Evolutionary conservation across 495 filamentous ascomycete genomes (phyloP).

Genomic region (Podospora pseudocomata): DNA sequence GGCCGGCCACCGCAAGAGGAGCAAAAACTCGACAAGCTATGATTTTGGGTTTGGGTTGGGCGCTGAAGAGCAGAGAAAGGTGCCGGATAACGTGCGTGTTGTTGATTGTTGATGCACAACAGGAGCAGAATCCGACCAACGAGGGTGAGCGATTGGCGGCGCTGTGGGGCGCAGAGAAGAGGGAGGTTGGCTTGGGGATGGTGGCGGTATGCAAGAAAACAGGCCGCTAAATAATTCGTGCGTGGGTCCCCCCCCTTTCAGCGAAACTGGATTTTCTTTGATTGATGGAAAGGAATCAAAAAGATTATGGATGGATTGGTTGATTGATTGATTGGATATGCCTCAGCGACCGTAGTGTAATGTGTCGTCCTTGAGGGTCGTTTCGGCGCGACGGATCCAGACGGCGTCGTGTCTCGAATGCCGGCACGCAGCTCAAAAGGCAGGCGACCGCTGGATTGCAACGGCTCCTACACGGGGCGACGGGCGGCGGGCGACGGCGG

Average conservation of each 20-base stretch:
- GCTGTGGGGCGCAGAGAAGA: slow-evolving; percentile 29
- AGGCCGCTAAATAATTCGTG: slow-evolving; percentile 6
- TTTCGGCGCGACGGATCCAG: neutral
- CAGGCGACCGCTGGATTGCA: slow-evolving; percentile 12
- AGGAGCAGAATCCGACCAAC: slow-evolving; percentile 13
- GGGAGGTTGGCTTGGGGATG: slow-evolving; percentile 34
- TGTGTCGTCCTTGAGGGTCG: neutral
- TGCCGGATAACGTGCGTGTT: neutral
- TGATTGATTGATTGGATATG: too few relatives aligned
- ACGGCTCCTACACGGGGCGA: slow-evolving; percentile 17
- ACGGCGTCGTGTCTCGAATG: slow-evolving; percentile 19
- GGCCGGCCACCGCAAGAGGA: slow-evolving; percentile 28
- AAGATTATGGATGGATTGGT: too few relatives aligned
- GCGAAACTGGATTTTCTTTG: slow-evolving; percentile 10
- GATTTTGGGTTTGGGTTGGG: slow-evolving; percentile 10
- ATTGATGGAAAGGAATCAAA: neutral
- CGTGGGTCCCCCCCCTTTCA: slow-evolving; percentile 2
- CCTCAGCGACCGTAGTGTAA: neutral
- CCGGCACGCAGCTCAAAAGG: slow-evolving; percentile 4
- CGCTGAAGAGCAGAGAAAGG: slow-evolving; percentile 25
- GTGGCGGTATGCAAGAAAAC: neutral
- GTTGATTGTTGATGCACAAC: slow-evolving; percentile 31
- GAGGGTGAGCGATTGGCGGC: slow-evolving; percentile 31
- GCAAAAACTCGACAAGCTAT: neutral
- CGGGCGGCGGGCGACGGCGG: too few relatives aligned